Base-by-base conservation (phyloP, 1,284 basidiomycete genomes). In the Cutaneotrichosporon cutaneum region DNA sequence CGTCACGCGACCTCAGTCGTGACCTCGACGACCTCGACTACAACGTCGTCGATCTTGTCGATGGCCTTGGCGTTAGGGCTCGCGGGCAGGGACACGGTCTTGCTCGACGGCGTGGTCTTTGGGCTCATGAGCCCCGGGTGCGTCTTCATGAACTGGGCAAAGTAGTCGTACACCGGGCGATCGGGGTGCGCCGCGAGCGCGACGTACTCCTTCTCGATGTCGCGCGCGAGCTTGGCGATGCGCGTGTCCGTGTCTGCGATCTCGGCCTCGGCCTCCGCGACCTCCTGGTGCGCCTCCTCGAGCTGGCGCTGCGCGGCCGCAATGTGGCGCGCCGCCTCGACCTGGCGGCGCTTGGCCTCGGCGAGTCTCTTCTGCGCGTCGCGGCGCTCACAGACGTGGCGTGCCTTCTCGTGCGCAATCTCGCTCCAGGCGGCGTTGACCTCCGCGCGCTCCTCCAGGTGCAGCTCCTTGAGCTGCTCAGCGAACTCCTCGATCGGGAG, bases 151-250 rank as follows among this genome's bases (percentile, higher is more conserved):
- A 30, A 51, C 27, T 16, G 2, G 2, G 48, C 48, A 18, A 30
- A 51, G 26, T 32, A 51, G 13, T 51, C 18, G 8, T 51, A 51
- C 26, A 27, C 48, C 6, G 48, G 48, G 13, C 14, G 14, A 3
- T 35, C 51, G 14, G 9, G 9, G 32, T 33, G 33, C n/a, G 51
- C 51, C 8, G 21, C n/a, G 4, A 35, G 32, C n/a, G 51, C 51
- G 21, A 53, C 21, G 33, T 53, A 53, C 7, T 22, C 33, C n/a
- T 14, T 30, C 51, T 53, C 51, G 18, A 53, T 51, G 13, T 51
- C 27, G 3, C 16, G 11, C 1, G 48, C 48, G 13, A 51, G 48
- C 7, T 30, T 18, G 6, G 48, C 26, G 16, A 51, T 51, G 13
- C 27, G 48, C 48, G 18, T n/a, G 48, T 51, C 48, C 14, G 48